Base-by-base conservation (phyloP, 2,329 filamentous ascomycete species). In the Botryotinia calthae region DNA sequence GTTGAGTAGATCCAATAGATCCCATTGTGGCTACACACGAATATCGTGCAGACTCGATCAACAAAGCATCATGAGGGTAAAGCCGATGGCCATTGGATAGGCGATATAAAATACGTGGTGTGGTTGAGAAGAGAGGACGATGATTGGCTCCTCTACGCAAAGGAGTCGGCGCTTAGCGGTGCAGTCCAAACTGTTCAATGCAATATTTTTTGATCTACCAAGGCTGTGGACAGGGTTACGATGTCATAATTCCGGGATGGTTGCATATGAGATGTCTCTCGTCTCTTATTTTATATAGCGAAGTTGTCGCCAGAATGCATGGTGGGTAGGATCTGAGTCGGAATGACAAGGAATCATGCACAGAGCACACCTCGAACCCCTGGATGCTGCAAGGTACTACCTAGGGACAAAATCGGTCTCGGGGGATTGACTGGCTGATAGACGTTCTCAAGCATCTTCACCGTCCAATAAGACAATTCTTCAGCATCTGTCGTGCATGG, bases 81-180 rank as follows among this genome's bases (percentile, higher is more conserved):
- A 22, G n/a, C 25, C 28, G 54, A 44, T 25, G 31, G 31, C 34
- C 3, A 69, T 69, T 69, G 66, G 54, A 42, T 59, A 8, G 20
- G 7, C 25, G 31, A 25, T 25, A 8, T 18, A 4, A 37, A n/a
- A 58, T 31, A n/a, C 22, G 25, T n/a, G 51, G 31, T 6, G 34
- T 42, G 31, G 63, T 51, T 44, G 8, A 44, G 31, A 59, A 34
- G 58, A 37, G 31, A 5, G 20, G 10, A 37, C 31, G 22, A 44
- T 58, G 66, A 69, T 59, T 59, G 66, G 51, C 31, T 37, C 2
- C 44, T 40, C 51, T 42, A 7, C 40, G n/a, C 48, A 40, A 48
- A 62, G 67, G 16, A 63, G 68, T 70, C 68, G 68, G 68, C 68
- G 68, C 68, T 61, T 70, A 70, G n/a, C 63, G 68, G 56, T 37